Percentiles rank a stretch among this genome's conserved stretches.
Conservation (phyloP, 2,329 filamentous ascomycete genomes). For the Xylariaceae sp. region DNA sequence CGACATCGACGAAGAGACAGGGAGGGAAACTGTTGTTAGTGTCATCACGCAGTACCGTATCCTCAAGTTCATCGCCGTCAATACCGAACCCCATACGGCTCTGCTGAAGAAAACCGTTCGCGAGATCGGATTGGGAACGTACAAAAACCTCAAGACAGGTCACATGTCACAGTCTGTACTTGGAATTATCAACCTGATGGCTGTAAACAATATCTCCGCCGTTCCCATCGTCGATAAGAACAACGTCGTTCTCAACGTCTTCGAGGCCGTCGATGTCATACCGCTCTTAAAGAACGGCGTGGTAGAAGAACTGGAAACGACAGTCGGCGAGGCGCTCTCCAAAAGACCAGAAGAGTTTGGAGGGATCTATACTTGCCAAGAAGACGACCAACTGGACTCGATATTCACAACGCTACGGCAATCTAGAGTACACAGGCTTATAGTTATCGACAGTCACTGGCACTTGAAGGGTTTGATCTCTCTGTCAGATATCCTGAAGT, state of each 20-base stretch:
- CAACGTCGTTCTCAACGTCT: slow-evolving; percentile 81
- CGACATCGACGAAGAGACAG: slow-evolving; percentile 90
- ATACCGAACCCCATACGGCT: slow-evolving; percentile 79
- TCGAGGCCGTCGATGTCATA: slow-evolving; percentile 96
- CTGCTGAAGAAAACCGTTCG: slow-evolving; percentile 81
- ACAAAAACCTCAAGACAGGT: slow-evolving; percentile 74
- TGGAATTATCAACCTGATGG: slow-evolving; percentile 89
- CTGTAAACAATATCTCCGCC: slow-evolving; percentile 88
- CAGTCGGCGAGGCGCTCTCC: slow-evolving; percentile 82
- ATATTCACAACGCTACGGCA: slow-evolving; percentile 97
- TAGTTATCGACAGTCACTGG: slow-evolving; percentile 88
- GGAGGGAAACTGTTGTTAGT: slow-evolving; percentile 86
- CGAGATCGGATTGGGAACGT: slow-evolving; percentile 83
- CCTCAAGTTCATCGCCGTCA: slow-evolving; percentile 97
- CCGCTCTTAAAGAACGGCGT: slow-evolving; percentile 88
- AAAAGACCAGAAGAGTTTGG: slow-evolving; percentile 87
- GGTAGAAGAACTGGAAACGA: slow-evolving; percentile 85
- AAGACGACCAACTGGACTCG: slow-evolving; percentile 87
- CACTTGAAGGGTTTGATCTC: slow-evolving; percentile 86
- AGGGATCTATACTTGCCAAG: slow-evolving; percentile 92
- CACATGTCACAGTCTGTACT: slow-evolving; percentile 88
- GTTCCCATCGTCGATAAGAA: slow-evolving; percentile 86
- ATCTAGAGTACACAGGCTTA: slow-evolving; percentile 86
- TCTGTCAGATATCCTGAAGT: slow-evolving; percentile 92
- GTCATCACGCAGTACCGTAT: slow-evolving; percentile 98